Percentiles rank a stretch among this genome's conserved stretches.
These are phyloP conservation scores for Exobasidium cylindrosporum DNA, from an alignment of 1,284 basidiomycete species.

Conservation along the genomic window DNA sequence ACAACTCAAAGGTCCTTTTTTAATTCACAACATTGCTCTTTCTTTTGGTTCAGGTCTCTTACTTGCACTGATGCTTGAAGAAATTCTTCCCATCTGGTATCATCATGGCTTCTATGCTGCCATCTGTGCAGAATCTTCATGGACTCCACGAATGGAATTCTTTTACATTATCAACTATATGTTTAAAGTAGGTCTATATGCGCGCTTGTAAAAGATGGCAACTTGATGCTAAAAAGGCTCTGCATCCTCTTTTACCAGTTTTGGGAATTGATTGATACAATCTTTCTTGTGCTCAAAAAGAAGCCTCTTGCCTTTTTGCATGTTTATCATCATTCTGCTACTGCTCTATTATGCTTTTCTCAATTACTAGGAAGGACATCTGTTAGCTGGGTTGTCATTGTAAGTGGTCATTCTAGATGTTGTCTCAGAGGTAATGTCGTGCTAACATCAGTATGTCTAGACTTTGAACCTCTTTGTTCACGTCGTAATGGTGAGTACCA, in stretches of 20 bases:
- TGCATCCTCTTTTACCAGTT: constrained; percentile 9
- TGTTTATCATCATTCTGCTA: constrained; percentile 25
- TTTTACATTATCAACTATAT: constrained; percentile 23
- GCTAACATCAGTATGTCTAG: not conserved
- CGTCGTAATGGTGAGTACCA: constrained; percentile 76
- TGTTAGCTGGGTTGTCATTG: constrained; percentile 22
- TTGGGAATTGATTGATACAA: constrained; percentile 19
- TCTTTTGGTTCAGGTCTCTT: constrained; percentile 9
- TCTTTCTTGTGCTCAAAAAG: constrained; percentile 21
- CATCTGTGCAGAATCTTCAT: constrained; percentile 14
- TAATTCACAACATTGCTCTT: constrained; percentile 20
- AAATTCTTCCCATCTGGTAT: constrained; percentile 24
- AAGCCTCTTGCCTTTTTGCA: constrained; percentile 24
- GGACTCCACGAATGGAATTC: constrained; percentile 17
- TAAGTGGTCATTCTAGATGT: not conserved
- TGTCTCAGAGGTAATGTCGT: not conserved
- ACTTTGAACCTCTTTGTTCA: constrained; percentile 86
- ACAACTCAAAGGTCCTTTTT: constrained; percentile 10
- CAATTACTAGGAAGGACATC: constrained; percentile 19
- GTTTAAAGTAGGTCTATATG: constrained; percentile 10
- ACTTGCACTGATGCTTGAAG: constrained; percentile 19
- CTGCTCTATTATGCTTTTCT: constrained; percentile 21
- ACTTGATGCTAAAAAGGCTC: not conserved
- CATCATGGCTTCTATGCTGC: constrained; percentile 20
- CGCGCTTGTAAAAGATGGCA: not conserved